Conservation (phyloP, 2,329 filamentous ascomycete genomes). For the Cytospora mali region DNA sequence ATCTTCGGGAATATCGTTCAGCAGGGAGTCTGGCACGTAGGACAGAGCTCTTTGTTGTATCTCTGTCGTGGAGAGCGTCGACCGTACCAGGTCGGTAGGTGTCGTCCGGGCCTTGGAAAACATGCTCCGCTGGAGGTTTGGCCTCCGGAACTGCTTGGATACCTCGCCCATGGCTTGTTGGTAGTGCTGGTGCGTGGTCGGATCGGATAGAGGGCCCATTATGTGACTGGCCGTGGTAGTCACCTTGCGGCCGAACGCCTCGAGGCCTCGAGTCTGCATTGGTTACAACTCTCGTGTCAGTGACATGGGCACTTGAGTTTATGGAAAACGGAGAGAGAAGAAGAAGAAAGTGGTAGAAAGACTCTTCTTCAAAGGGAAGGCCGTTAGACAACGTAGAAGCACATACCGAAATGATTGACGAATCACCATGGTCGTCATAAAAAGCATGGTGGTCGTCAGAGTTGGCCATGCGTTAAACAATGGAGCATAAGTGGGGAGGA, state of each 20-base stretch:
- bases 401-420: conserved; percentile 47
- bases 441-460: conserved; percentile 49
- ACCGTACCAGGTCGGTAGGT: conserved; percentile 91
- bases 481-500: conserved; percentile 28
- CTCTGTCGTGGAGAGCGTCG: conserved; percentile 84
- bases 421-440: conserved; percentile 52
- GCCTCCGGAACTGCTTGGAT: conserved; percentile 83
- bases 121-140: conserved; percentile 82
- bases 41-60: conserved; percentile 92
- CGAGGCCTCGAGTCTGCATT: conserved; percentile 77
- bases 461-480: conserved; percentile 34
- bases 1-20: conserved; percentile 84
- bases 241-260: conserved; percentile 92
- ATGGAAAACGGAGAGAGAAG: conserved; percentile 30
- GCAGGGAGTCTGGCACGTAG: conserved; percentile 85
- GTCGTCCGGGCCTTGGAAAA: conserved; percentile 90
- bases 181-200: conserved; percentile 67
- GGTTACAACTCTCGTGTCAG: conserved; percentile 23
- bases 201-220: conserved; percentile 68
- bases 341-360: conserved; percentile 16
- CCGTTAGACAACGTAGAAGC: conserved; percentile 13
- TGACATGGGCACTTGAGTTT: conserved; percentile 19
- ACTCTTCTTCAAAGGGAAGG: conserved; percentile 7
- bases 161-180: conserved; percentile 86
- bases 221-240: conserved; percentile 90